These are phyloP conservation scores for Lepiota subincarnata DNA, from an alignment of 768 basidiomycete species.

Conservation along the genomic window DNA sequence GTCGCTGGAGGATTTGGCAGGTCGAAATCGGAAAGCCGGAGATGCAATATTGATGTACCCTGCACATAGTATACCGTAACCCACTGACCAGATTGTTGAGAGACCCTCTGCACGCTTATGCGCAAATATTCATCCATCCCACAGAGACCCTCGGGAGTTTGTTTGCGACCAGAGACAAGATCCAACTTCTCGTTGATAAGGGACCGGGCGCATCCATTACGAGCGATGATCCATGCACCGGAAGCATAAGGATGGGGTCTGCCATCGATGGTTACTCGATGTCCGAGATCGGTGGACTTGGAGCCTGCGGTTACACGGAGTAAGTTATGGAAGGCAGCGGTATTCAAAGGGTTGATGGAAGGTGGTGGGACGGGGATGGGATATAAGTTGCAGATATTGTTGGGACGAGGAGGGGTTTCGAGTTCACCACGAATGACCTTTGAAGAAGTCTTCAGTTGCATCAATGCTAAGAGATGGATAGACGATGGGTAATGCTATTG, in stretches of 20 bases:
- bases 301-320: slow-evolving; percentile 20
- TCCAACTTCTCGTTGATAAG: background rate
- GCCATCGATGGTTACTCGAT: background rate
- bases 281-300: background rate
- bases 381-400: slow-evolving; percentile 41
- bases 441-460: slow-evolving; percentile 50
- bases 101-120: slow-evolving; percentile 5
- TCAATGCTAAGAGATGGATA: slow-evolving; percentile 38
- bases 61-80: slow-evolving; percentile 48
- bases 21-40: slow-evolving; percentile 51
- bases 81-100: slow-evolving; percentile 26
- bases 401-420: slow-evolving; percentile 25
- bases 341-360: slow-evolving; percentile 48
- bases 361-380: slow-evolving; percentile 50
- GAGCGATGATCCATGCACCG: background rate
- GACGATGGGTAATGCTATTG: background rate
- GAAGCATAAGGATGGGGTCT: slow-evolving; percentile 2
- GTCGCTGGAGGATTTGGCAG: slow-evolving; percentile 35
- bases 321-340: slow-evolving; percentile 33
- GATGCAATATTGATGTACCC: slow-evolving; percentile 47
- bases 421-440: slow-evolving; percentile 38
- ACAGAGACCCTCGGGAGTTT: background rate
- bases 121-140: slow-evolving; percentile 10
- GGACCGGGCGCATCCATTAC: background rate
- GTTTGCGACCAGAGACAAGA: background rate